These are phyloP conservation scores for Colletotrichum acutatum DNA, from an alignment of 2,329 filamentous ascomycete species.

Conservation along the genomic window DNA sequence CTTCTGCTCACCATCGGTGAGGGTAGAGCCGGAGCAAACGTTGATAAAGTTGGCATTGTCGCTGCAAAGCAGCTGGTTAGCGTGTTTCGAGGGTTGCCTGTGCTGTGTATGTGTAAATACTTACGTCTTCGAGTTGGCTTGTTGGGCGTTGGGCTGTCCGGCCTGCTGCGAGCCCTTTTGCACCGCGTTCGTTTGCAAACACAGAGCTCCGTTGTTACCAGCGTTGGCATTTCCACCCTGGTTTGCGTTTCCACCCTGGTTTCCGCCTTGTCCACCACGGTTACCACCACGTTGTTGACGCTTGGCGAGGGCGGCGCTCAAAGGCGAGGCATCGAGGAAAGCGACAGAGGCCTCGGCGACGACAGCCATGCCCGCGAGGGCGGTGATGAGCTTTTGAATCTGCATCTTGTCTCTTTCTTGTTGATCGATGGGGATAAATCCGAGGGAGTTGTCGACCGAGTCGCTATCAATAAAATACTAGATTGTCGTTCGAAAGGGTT, in stretches of 20 bases:
- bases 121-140: conserved; percentile 64
- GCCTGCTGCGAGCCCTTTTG: conserved; percentile 62
- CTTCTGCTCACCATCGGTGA: conserved; percentile 71
- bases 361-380: conserved; percentile 60
- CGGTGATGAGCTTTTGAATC: conserved; percentile 57
- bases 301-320: conserved; percentile 49
- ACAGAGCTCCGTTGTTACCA: conserved; percentile 34
- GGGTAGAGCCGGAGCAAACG: conserved; percentile 64
- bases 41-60: conserved; percentile 72
- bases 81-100: background rate
- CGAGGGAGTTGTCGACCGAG: conserved; percentile 35
- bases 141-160: conserved; percentile 58
- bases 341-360: conserved; percentile 58
- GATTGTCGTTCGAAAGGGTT: conserved; percentile 42
- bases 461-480: conserved; percentile 36
- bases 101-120: conserved; percentile 37
- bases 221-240: conserved; percentile 31
- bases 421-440: background rate
- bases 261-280: conserved; percentile 35
- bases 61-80: conserved; percentile 45
- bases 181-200: conserved; percentile 46
- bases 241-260: conserved; percentile 38
- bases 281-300: conserved; percentile 49
- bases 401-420: conserved; percentile 57
- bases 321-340: conserved; percentile 47